Percentiles rank a stretch among this genome's conserved stretches.
Conservation (phyloP, 2,329 filamentous ascomycete genomes). For the Aureobasidium namibiae region DNA sequence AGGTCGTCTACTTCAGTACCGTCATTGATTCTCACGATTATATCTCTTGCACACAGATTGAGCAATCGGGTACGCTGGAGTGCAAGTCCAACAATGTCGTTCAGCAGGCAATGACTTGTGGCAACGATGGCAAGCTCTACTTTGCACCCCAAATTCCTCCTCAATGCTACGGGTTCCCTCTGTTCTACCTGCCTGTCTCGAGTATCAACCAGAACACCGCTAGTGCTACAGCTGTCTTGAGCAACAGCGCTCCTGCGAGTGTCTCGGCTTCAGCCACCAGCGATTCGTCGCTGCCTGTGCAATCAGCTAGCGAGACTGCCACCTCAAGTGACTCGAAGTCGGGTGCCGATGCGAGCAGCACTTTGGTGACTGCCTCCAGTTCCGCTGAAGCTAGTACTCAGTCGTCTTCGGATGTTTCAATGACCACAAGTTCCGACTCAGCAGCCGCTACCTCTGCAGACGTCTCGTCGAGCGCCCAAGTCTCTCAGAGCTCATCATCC, state of each 20-base stretch:
- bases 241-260: not conserved
- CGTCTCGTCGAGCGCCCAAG: not conserved
- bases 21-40: not conserved
- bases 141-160: not conserved
- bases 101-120: slow-evolving; percentile 1
- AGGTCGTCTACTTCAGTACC: slow-evolving; percentile 1
- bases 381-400: not conserved
- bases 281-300: not conserved
- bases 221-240: not conserved
- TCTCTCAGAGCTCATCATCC: not conserved
- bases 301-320: not conserved
- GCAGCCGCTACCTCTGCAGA: not conserved
- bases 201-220: not conserved
- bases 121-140: not conserved
- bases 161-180: not conserved
- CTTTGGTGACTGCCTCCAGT: not conserved
- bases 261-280: not conserved
- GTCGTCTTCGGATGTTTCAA: not conserved
- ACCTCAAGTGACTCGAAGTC: not conserved
- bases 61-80: not conserved
- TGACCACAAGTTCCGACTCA: not conserved
- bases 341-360: not conserved
- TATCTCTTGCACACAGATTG: not conserved
- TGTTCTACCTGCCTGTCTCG: not conserved
- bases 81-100: not conserved